Conservation (phyloP, 495 filamentous ascomycete species). For the Wilcoxina mikolae region DNA sequence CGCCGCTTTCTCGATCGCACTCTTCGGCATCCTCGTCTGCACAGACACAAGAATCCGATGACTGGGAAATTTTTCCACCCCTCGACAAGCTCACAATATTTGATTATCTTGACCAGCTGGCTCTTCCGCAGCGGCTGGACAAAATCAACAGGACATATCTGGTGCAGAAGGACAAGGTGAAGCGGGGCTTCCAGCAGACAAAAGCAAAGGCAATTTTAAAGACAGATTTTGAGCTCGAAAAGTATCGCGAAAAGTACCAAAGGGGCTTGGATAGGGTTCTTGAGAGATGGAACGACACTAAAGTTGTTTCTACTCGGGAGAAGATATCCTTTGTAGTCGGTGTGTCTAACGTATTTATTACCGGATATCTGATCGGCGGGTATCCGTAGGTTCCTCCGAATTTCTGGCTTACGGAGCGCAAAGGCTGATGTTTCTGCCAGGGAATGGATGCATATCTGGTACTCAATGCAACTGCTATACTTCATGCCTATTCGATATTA, state of each 20-base stretch:
- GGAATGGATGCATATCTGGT: slow-evolving; percentile 83
- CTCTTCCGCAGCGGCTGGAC: slow-evolving; percentile 75
- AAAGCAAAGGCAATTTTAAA: slow-evolving; percentile 33
- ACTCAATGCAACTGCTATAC: slow-evolving; percentile 66
- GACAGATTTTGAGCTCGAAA: slow-evolving; percentile 81
- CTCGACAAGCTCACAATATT: slow-evolving; percentile 85
- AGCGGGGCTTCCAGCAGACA: slow-evolving; percentile 40
- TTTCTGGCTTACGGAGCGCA: not conserved
- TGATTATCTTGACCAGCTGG: slow-evolving; percentile 86
- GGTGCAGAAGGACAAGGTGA: slow-evolving; percentile 65
- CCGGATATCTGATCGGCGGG: slow-evolving; percentile 81
- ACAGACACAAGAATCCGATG: slow-evolving; percentile 37
- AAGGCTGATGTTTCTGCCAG: slow-evolving; percentile 16
- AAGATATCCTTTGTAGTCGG: slow-evolving; percentile 92
- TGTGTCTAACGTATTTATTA: slow-evolving; percentile 92
- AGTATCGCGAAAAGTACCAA: slow-evolving; percentile 76
- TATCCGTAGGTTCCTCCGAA: slow-evolving; percentile 36
- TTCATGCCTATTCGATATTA: slow-evolving; percentile 95
- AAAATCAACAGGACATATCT: slow-evolving; percentile 56
- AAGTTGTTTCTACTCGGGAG: slow-evolving; percentile 74
- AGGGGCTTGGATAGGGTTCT: slow-evolving; percentile 73
- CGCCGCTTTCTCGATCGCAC: slow-evolving; percentile 9
- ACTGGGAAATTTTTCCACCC: slow-evolving; percentile 69
- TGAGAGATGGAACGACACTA: slow-evolving; percentile 73
- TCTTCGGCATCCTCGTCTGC: slow-evolving; percentile 17